Conservation (phyloP, 2,329 filamentous ascomycete species). For the Aspergillus ochraceus region DNA sequence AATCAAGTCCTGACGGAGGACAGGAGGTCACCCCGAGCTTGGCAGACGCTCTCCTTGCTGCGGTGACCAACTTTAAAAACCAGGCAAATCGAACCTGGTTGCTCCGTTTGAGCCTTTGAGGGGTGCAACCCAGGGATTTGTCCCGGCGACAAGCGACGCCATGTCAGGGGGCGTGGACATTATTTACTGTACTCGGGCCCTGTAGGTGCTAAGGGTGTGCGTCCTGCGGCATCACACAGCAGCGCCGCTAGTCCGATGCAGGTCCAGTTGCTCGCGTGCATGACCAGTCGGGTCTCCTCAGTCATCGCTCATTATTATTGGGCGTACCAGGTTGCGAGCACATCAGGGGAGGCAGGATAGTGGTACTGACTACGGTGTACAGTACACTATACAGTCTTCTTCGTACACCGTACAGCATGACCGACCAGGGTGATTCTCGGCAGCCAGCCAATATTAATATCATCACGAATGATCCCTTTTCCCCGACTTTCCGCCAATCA, state of each 20-base stretch:
- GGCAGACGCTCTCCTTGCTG: slow-evolving; percentile 10
- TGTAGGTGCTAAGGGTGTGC: slow-evolving; percentile 1
- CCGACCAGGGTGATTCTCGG: background rate
- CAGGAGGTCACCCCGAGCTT: background rate
- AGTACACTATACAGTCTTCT: background rate
- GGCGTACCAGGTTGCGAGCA: background rate
- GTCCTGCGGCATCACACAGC: slow-evolving; percentile 12
- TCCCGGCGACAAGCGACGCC: slow-evolving; percentile 7
- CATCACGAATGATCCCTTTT: slow-evolving; percentile 2
- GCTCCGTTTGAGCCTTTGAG: background rate
- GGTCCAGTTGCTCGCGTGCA: slow-evolving; percentile 17
- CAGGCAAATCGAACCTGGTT: slow-evolving; percentile 6
- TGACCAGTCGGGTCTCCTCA: background rate
- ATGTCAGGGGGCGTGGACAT: slow-evolving; percentile 14
- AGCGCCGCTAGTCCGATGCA: slow-evolving; percentile 15
- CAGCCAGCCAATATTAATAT: background rate
- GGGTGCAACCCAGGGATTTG: background rate
- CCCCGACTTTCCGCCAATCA: background rate
- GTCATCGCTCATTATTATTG: background rate
- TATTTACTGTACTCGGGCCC: slow-evolving; percentile 5
- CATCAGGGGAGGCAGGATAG: background rate
- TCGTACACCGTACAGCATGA: background rate
- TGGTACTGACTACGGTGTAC: too few species aligned
- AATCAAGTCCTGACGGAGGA: background rate
- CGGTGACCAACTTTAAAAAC: slow-evolving; percentile 13